Evolutionary conservation across 164 flowering plant species (phyloP), one percentile per base, ranked within the genome.

Genomic region (Houttuynia cordata): DNA sequence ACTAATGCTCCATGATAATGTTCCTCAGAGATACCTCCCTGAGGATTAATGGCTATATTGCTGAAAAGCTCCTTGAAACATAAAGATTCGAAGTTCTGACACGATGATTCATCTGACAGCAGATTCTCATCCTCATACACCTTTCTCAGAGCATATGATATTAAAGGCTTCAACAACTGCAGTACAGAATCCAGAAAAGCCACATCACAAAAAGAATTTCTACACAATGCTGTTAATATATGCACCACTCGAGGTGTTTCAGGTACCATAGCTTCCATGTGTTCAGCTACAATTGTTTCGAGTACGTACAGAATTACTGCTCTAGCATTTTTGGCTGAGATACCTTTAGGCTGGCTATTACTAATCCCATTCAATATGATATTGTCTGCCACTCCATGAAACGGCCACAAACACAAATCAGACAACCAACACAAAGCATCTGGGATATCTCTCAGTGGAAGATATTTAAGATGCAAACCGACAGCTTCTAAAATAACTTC

Each of bases 401-500:
- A 87, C 34, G 88, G 89, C 82, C 86, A 83, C 49, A 68, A 76
- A 65, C 97, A 91, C 65, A 87, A 69, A 67, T 87, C 85, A 62
- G 96, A 83, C 72, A 91, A 84, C 97, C 97, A 91, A 72, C 93
- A 81, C 68, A 91, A 64, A 19, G 83, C 63, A 75, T 91, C 97
- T 22, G 96, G 89, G 50, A 87, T 56, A 58, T 67, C 58, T 74
- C 65, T 64, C 6, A 88, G 65, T 22, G 96, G 69, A 59, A 87
- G 75, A 59, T 81, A 83, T 72, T 75, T 83, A 80, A 91, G 69
- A 64, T 86, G 91, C 82, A 86, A 64, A 10, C 85, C 82, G 69
- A 86, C 87, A 72, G 96, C 92, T 67, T 91, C 89, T 68, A 91
- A 69, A 65, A 91, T 82, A 60, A 63, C 67, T 60, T 85, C 91